Base-by-base conservation (phyloP, 495 filamentous ascomycete species). In the Lophium mytilinum region DNA sequence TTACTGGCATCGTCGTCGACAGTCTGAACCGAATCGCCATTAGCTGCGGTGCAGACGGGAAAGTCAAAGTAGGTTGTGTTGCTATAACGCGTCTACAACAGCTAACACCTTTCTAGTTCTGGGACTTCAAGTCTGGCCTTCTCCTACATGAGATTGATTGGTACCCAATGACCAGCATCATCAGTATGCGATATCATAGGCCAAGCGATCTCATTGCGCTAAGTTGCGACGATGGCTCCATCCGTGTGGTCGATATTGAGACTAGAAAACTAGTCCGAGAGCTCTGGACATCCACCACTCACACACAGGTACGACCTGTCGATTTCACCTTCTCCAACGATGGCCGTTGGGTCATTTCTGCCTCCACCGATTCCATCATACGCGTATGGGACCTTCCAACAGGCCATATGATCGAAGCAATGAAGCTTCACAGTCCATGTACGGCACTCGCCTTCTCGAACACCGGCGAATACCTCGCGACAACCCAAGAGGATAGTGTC, bases 331-430 rank as follows among this genome's bases (percentile, higher is more conserved):
- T 97, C 71, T 97, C 93, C 12, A 86, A 85, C 59, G 90, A 97
- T 69, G 93, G 90, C 21, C 78, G 90, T 39, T 97, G 93, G 94
- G 85, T 99, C 61, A 78, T 96, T 53, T 89, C 90, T 15, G 86
- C 90, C 10, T 89, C 88, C 5, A 84, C 86, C 69, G 91, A 96
- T 71, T 83, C 81, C 11, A 72, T 87, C 41, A 74, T 99, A 37
- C 81, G 93, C 47, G 80, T 96, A 1, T 99, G 93, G 92, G 93
- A 99, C 72, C 73, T 99, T 24, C 91, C 93, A 10, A 97, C 93
- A 0, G 89, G 89, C 4, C 93, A 97, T 73, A 78, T 97, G 11
- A 90, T 97, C 63, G 93, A 97, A 68, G 86, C 87, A 4, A 85
- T 97, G 69, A 80, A 82, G 47, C 76, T 91, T 6, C 80, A 81